Conservation (phyloP, 768 basidiomycete genomes). For the Russula sp. region DNA sequence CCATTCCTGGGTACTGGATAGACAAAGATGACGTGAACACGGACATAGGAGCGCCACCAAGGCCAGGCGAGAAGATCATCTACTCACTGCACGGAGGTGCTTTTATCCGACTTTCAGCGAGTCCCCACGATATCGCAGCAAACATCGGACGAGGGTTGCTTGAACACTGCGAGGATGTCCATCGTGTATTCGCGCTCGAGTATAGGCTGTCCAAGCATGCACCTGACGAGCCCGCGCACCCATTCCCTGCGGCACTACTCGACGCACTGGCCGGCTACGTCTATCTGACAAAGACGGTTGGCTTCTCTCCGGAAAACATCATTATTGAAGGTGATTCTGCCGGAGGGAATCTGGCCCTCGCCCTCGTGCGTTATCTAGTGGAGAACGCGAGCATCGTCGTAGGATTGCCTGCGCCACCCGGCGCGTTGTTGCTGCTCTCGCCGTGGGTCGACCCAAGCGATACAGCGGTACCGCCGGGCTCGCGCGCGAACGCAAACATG, state of each 20-base stretch:
- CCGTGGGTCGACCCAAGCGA: conserved; percentile 15
- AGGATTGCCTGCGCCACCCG: conserved; percentile 7
- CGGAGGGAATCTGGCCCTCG: conserved; percentile 65
- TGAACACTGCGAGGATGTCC: conserved; percentile 31
- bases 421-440: conserved; percentile 11
- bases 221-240: conserved; percentile 36
- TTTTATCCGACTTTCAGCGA: conserved; percentile 48
- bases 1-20: conserved; percentile 23
- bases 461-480: conserved; percentile 7
- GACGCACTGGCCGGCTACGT: conserved; percentile 71
- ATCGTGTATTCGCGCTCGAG: conserved; percentile 56
- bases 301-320: conserved; percentile 55
- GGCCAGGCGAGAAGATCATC: conserved; percentile 50
- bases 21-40: conserved; percentile 8
- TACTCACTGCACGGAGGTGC: conserved; percentile 62
- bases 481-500: conserved; percentile 13
- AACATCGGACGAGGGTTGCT: conserved; percentile 38
- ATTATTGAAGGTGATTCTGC: conserved; percentile 72
- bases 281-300: conserved; percentile 54
- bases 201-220: conserved; percentile 60
- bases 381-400: neutral
- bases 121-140: conserved; percentile 39
- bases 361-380: conserved; percentile 55
- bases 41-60: conserved; percentile 33
- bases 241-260: conserved; percentile 71